These are phyloP conservation scores for Plasmodiophora brassicae DNA, from an alignment of 208 protist species.

Conservation along the genomic window DNA sequence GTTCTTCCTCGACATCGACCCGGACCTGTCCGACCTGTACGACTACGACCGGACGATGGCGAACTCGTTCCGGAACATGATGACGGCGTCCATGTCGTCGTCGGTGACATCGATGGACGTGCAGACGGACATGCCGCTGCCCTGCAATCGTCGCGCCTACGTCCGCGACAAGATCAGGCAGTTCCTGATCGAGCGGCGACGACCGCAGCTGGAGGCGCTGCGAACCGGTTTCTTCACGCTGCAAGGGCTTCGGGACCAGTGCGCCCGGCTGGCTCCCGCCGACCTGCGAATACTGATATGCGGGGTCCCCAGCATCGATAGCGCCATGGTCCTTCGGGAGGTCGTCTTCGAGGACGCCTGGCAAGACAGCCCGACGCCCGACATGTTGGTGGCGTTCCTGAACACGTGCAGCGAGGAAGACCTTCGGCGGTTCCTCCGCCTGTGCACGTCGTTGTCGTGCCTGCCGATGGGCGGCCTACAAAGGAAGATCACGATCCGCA, in stretches of 20 bases:
- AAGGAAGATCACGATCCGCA: slow-evolving; percentile 18
- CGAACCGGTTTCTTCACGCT: background rate
- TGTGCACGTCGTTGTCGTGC: slow-evolving; percentile 19
- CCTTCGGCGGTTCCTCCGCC: background rate
- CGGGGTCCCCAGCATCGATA: background rate
- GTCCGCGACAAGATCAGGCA: slow-evolving; percentile 18
- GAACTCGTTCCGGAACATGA: slow-evolving; percentile 25
- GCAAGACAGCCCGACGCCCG: background rate
- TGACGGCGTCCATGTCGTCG: background rate
- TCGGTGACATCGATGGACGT: background rate
- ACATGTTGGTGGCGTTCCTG: background rate
- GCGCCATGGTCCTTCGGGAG: background rate
- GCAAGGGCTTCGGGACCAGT: background rate
- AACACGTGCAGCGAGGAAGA: background rate
- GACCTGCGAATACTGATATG: slow-evolving; percentile 23
- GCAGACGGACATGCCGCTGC: background rate
- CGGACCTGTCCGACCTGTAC: slow-evolving; percentile 9
- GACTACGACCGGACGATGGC: slow-evolving; percentile 27
- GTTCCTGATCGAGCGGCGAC: background rate
- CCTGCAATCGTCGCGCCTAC: background rate
- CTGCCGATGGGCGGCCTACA: background rate
- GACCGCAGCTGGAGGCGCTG: slow-evolving; percentile 22
- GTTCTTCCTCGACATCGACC: slow-evolving; percentile 27
- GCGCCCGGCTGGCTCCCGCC: background rate
- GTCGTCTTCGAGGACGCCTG: background rate